Base-by-base conservation (phyloP, 2,329 filamentous ascomycete species). In the Pseudogymnoascus sp. region DNA sequence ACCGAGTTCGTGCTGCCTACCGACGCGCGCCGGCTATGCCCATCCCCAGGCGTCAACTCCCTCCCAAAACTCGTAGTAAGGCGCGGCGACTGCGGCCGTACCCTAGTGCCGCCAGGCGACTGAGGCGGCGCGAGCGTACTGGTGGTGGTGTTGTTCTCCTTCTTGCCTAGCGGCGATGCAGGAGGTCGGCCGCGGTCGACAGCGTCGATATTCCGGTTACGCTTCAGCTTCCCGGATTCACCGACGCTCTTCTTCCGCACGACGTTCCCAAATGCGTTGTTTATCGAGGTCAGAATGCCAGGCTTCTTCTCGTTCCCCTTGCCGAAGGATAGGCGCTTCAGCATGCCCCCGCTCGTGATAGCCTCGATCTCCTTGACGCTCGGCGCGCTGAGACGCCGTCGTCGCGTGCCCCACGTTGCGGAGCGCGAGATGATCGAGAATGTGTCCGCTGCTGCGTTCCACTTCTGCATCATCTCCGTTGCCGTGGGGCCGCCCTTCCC, bases 381-480 rank as follows among this genome's bases (percentile, higher is more conserved):
- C 1, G 87, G 84, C 59, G 88, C 77, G 72, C 87, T 88, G 64
- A 50, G 44, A 1, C 44, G 44, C 29, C 83, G 82, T 44, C 87
- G 82, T 6, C 84, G 81, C 1, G 88, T 91, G 15, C 88, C 88
- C 80, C 88, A 86, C 0, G 88, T 91, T 17, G 88, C 88, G 13
- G 85, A 82, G 65, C 83, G 78, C 1, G 85, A 88, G 9, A 86
- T 73, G 10, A 87, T 77, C 0, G 85, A 88, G 29, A 81, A 73
- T 29, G 79, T 76, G 63, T 80, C 79, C 3, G 79, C 75, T 64
- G 76, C 74, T 38, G 70, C 67, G 19, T 72, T 73, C 70, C 78
- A 82, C 37, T 75, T 74, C 72, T 74, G 75, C 67, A 82, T 82
- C 7, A 80, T 80, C 26, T 78, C 78, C 62, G 79, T 81, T 0